Conservation (phyloP, 2,329 filamentous ascomycete species). For the Ophiostoma himal-ulmi region DNA sequence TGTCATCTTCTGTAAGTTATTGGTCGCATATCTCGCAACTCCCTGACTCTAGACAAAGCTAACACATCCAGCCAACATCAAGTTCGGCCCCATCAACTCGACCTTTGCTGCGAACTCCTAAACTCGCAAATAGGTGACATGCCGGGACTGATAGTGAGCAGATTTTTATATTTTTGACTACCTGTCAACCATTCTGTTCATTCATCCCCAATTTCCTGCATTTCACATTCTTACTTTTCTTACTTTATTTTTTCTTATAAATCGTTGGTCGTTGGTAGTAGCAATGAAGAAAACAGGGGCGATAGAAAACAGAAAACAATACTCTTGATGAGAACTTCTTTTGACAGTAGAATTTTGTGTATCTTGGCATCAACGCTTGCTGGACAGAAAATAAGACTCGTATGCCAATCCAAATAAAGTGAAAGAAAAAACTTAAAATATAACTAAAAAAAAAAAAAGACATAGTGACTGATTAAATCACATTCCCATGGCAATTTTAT, state of each 20-base stretch:
- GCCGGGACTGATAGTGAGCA: neutral
- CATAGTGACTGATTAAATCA: neutral
- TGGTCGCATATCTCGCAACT: neutral
- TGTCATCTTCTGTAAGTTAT: conserved; percentile 3
- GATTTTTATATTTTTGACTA: neutral
- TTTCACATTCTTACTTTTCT: neutral
- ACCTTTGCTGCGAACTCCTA: conserved; percentile 28
- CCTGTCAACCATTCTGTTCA: neutral
- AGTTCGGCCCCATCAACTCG: conserved; percentile 33
- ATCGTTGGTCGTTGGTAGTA: neutral
- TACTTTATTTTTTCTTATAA: neutral
- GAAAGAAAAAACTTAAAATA: neutral
- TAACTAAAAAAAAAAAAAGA: neutral
- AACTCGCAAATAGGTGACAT: neutral
- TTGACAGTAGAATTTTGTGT: neutral
- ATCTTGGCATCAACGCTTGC: neutral
- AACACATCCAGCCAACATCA: conserved; percentile 30
- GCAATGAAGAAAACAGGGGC: neutral
- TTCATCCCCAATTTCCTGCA: neutral
- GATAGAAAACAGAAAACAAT: neutral
- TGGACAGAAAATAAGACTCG: neutral
- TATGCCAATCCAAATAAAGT: neutral
- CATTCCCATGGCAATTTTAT: conserved; percentile 25
- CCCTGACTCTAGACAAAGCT: neutral
- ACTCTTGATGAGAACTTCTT: neutral